Percentiles rank a stretch among this genome's conserved stretches.
phyloP scores from a whole-genome alignment of 805 yeast genomes.

The Saccharomycopsis olivae region DNA sequence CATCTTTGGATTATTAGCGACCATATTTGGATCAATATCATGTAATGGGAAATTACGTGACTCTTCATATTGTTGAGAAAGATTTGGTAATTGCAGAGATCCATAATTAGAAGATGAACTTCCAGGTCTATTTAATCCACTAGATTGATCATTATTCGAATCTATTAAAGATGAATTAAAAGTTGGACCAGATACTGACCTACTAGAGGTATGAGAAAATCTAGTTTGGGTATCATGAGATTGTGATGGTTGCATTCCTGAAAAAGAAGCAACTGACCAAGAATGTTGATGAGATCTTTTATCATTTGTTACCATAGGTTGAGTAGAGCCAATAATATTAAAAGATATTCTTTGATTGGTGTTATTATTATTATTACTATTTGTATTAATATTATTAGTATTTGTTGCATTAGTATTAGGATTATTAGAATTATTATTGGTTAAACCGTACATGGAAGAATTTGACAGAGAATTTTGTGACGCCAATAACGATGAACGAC shows the following conservation, averaged over 20 bases:
- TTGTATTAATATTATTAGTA: neutral
- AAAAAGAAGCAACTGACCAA: neutral
- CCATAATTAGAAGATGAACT: neutral
- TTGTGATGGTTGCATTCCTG: too few relatives aligned
- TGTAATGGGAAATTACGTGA: slow-evolving; percentile 5
- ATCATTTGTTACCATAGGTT: neutral
- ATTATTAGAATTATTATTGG: neutral
- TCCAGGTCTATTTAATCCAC: neutral
- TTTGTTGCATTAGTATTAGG: neutral
- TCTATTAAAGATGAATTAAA: neutral
- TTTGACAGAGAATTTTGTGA: neutral
- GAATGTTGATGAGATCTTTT: neutral
- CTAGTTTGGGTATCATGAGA: neutral
- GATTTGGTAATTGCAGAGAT: neutral
- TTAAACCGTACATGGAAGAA: neutral
- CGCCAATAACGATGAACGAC: too few relatives aligned
- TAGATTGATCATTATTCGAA: neutral
- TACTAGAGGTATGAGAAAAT: slow-evolving; percentile 7
- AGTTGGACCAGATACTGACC: slow-evolving; percentile 16
- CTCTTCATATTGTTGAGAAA: neutral
- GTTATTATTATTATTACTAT: too few relatives aligned
- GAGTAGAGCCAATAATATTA: too few relatives aligned
- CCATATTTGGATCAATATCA: slow-evolving; percentile 10
- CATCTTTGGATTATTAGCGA: neutral
- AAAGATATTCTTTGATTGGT: neutral